Conservation (phyloP, 176 grass and related monocot species). For the Canna indica region DNA sequence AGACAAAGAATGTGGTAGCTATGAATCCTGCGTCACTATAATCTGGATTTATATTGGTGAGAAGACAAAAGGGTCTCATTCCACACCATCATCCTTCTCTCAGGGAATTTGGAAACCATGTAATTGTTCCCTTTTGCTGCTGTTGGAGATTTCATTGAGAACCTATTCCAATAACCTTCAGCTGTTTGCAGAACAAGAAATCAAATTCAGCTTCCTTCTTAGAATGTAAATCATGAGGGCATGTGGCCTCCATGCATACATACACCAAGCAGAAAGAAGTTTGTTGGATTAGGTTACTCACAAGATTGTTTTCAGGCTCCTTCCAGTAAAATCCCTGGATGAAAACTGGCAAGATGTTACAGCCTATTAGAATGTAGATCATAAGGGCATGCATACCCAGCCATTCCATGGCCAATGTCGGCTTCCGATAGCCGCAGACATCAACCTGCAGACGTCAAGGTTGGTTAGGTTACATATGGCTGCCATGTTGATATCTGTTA, state of each 20-base stretch:
- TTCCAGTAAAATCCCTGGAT: slow-evolving; percentile 67
- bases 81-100: not conserved
- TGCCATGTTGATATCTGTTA: no score
- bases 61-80: not conserved
- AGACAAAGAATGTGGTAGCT: not conserved
- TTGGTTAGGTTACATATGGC: not conserved
- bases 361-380: slow-evolving; percentile 62
- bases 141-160: not conserved
- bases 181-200: not conserved
- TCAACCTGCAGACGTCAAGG: slow-evolving; percentile 41
- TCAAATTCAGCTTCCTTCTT: not conserved
- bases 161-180: slow-evolving; percentile 2
- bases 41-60: not conserved
- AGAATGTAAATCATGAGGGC: no score
- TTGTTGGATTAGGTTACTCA: slow-evolving; percentile 24
- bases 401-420: slow-evolving; percentile 45
- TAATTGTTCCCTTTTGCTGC: not conserved
- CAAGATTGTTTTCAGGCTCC: slow-evolving; percentile 44
- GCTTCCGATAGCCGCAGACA: slow-evolving; percentile 50
- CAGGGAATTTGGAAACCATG: not conserved
- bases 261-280: no score
- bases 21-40: no score
- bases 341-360: slow-evolving; percentile 50
- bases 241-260: no score
- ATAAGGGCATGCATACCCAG: slow-evolving; percentile 74